Evolutionary conservation across 2,329 filamentous ascomycete species (phyloP).

Genomic region (Ascochyta lentis): DNA sequence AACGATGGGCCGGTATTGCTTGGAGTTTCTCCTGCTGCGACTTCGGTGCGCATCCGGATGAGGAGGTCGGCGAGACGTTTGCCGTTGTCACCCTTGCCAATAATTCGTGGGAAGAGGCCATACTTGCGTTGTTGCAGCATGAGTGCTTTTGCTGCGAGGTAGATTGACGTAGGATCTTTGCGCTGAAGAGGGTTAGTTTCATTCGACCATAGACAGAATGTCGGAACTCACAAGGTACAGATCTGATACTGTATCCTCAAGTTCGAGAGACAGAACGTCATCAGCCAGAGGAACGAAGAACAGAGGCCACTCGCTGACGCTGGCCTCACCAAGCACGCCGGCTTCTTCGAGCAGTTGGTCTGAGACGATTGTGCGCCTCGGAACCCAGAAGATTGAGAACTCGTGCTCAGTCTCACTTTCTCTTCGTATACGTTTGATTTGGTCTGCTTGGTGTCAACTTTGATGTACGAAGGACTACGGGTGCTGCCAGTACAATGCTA

Average conservation of each 20-base stretch:
- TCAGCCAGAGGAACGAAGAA: constrained; percentile 91
- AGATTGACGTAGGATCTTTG: constrained; percentile 90
- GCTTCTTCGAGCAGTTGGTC: constrained; percentile 92
- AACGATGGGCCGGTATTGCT: constrained; percentile 60
- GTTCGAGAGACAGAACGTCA: constrained; percentile 88
- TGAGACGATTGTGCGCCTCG: constrained; percentile 87
- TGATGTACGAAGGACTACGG: too few species aligned
- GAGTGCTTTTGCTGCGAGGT: constrained; percentile 85
- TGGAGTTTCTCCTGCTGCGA: constrained; percentile 77
- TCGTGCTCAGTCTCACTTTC: constrained; percentile 92
- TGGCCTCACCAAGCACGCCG: constrained; percentile 91
- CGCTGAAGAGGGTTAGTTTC: constrained; percentile 55
- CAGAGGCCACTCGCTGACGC: constrained; percentile 82
- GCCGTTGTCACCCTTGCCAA: constrained; percentile 94
- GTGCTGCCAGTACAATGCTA: neutral
- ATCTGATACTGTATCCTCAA: constrained; percentile 85
- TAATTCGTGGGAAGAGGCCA: constrained; percentile 91
- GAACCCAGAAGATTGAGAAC: constrained; percentile 96
- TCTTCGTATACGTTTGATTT: constrained; percentile 87
- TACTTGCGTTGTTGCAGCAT: constrained; percentile 94
- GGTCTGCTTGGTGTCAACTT: constrained; percentile 63
- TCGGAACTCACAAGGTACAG: constrained; percentile 71
- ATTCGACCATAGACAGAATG: neutral
- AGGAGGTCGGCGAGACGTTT: constrained; percentile 87
- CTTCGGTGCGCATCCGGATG: constrained; percentile 88